Evolutionary conservation across 2,329 filamentous ascomycete genomes (phyloP).

Genomic region (Huntiella omanensis): DNA sequence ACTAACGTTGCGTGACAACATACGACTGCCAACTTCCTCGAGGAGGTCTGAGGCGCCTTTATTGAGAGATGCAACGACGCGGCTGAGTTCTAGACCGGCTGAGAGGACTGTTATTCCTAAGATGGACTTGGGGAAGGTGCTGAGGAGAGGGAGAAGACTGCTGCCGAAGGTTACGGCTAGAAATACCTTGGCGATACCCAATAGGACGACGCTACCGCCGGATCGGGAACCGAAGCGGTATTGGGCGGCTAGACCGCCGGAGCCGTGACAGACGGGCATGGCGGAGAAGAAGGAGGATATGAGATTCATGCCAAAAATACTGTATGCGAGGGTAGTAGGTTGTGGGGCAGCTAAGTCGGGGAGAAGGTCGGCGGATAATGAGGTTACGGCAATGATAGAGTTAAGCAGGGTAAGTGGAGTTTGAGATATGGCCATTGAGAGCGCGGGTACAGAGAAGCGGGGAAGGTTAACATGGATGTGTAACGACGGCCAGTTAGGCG

Average conservation of each 20-base stretch:
- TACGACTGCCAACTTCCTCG: constrained; percentile 14
- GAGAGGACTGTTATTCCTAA: constrained; percentile 81
- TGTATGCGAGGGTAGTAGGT: constrained; percentile 61
- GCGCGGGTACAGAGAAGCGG: constrained; percentile 19
- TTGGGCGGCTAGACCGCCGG: constrained; percentile 77
- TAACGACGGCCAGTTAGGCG: constrained; percentile 22
- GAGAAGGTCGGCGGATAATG: constrained; percentile 59
- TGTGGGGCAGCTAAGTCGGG: constrained; percentile 48
- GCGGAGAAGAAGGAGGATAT: constrained; percentile 77
- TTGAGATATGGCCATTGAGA: constrained; percentile 58
- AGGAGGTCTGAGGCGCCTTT: constrained; percentile 40
- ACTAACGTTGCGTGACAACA: constrained; percentile 27
- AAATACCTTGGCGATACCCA: constrained; percentile 57
- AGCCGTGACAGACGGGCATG: constrained; percentile 91
- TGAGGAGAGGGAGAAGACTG: constrained; percentile 51
- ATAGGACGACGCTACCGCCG: constrained; percentile 62
- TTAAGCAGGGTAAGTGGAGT: constrained; percentile 83
- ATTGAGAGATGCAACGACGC: constrained; percentile 70
- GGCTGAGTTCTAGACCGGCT: constrained; percentile 70
- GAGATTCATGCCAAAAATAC: constrained; percentile 70
- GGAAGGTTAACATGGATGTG: constrained; percentile 19
- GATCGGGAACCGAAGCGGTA: constrained; percentile 82
- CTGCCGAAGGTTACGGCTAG: constrained; percentile 61
- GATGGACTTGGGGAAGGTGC: constrained; percentile 54
- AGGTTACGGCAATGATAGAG: constrained; percentile 73